phyloP scores from a whole-genome alignment of 1,284 basidiomycete species.

The Somion occarium region DNA sequence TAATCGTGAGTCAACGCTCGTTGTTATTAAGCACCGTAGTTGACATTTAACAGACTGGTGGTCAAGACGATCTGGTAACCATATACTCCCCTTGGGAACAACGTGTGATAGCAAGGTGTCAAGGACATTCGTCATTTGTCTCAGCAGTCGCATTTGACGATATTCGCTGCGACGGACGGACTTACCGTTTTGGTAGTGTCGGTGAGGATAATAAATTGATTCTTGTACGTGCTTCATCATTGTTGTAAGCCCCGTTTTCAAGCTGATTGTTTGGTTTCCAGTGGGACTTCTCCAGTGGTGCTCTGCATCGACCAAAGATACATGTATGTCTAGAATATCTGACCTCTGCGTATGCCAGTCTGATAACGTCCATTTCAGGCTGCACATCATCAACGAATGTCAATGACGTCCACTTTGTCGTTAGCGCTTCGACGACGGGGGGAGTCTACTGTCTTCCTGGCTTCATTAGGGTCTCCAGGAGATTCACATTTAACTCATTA shows the following conservation, averaged over 20 bases:
- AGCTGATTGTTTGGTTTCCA: slow-evolving; percentile 22
- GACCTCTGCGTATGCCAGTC: background rate
- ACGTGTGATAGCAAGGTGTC: slow-evolving; percentile 91
- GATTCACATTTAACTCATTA: slow-evolving; percentile 47
- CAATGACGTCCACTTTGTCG: slow-evolving; percentile 71
- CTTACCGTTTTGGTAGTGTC: slow-evolving; percentile 88
- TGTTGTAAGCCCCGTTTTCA: slow-evolving; percentile 9
- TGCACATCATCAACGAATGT: slow-evolving; percentile 64
- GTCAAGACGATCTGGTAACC: slow-evolving; percentile 92
- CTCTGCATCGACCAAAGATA: slow-evolving; percentile 70
- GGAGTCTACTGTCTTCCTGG: slow-evolving; percentile 52
- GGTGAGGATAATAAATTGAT: slow-evolving; percentile 94
- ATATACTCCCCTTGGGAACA: slow-evolving; percentile 91
- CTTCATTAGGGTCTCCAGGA: slow-evolving; percentile 31
- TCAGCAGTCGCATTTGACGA: slow-evolving; percentile 89
- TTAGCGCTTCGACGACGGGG: slow-evolving; percentile 53
- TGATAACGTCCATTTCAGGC: slow-evolving; percentile 28
- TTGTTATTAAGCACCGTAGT: background rate
- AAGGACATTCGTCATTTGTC: slow-evolving; percentile 95
- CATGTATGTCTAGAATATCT: slow-evolving; percentile 35
- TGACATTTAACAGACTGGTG: slow-evolving; percentile 55
- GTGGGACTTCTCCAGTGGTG: slow-evolving; percentile 90
- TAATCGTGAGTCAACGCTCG: slow-evolving; percentile 54
- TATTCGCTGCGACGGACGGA: slow-evolving; percentile 77
- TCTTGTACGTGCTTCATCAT: slow-evolving; percentile 42